Conservation (phyloP, 805 yeast species). For the Tetrapisispora arboricola region DNA sequence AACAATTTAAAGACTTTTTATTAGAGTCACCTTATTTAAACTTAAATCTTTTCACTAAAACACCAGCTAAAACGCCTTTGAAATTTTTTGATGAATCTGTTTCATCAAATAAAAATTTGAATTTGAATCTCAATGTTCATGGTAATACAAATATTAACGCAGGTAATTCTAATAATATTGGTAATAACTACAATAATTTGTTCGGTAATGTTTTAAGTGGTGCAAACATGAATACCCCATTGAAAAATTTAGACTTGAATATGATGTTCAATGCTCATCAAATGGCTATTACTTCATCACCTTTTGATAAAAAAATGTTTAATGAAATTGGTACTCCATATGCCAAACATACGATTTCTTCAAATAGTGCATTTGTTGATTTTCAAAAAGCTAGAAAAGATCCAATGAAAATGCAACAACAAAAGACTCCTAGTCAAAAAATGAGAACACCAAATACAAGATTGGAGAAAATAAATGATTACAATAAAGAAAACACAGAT, state of each 20-base stretch:
- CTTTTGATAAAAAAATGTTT: slow-evolving; percentile 25
- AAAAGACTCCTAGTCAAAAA: slow-evolving; percentile 8
- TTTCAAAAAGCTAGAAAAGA: slow-evolving; percentile 27
- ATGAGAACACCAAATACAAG: not conserved
- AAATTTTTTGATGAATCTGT: slow-evolving; percentile 18
- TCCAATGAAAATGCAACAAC: slow-evolving; percentile 4
- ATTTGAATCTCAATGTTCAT: not conserved
- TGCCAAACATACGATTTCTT: slow-evolving; percentile 14
- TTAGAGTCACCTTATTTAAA: slow-evolving; percentile 26
- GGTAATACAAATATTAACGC: not conserved
- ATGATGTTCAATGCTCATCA: slow-evolving; percentile 24
- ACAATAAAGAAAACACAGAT: slow-evolving; percentile 9
- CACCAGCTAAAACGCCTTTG: slow-evolving; percentile 30
- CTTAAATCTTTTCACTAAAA: slow-evolving; percentile 24
- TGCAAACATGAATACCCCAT: slow-evolving; percentile 16
- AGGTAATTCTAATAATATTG: no score
- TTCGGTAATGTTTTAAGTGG: slow-evolving; percentile 1
- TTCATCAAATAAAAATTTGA: slow-evolving; percentile 4
- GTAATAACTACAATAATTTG: no score
- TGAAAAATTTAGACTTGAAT: slow-evolving; percentile 25
- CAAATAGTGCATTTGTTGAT: slow-evolving; percentile 27
- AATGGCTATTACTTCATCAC: slow-evolving; percentile 19
- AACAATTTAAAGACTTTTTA: slow-evolving; percentile 27
- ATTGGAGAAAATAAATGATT: not conserved
- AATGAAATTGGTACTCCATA: slow-evolving; percentile 27